A percentile compares a stretch with the other conserved stretches of the same genome.
These are phyloP conservation scores for Coleophoma eucalyptorum DNA, from an alignment of 2,329 filamentous ascomycete species.

Conservation along the genomic window DNA sequence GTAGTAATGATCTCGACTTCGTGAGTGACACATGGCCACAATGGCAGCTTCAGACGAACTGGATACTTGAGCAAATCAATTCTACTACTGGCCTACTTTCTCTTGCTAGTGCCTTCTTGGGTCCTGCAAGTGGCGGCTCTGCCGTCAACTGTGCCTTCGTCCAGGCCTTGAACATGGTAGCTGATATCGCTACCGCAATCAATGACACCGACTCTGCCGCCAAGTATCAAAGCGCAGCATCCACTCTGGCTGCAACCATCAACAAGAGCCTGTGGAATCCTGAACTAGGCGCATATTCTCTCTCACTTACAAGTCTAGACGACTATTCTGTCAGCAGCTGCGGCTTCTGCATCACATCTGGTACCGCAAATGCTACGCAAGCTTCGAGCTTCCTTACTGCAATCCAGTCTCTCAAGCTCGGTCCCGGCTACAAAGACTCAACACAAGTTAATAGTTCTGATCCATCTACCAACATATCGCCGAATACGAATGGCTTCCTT, in stretches of 20 bases:
- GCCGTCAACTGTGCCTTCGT: conserved; percentile 3
- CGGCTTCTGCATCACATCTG: conserved; percentile 29
- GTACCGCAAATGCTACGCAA: conserved; percentile 28
- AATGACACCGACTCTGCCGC: conserved; percentile 22
- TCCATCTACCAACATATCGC: conserved; percentile 30
- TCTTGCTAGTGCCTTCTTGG: background rate
- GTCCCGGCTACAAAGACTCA: conserved; percentile 25
- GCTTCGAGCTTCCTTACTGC: conserved; percentile 24
- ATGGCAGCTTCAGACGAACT: background rate
- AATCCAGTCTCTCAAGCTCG: conserved; percentile 25
- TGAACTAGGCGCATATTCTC: conserved; percentile 26
- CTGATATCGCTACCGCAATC: conserved; percentile 26
- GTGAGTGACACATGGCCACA: background rate
- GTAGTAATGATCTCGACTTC: background rate
- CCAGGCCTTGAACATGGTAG: conserved; percentile 19
- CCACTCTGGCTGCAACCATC: conserved; percentile 19
- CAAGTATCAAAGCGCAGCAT: conserved; percentile 18
- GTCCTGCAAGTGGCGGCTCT: conserved; percentile 2
- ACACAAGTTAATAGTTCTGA: conserved; percentile 21
- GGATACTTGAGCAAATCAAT: background rate
- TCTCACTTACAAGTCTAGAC: conserved; percentile 16
- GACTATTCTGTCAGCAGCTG: conserved; percentile 30
- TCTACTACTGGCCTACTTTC: background rate
- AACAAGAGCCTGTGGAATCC: conserved; percentile 30
- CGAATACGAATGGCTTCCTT: conserved; percentile 42